These are phyloP conservation scores for Pleurozium schreberi DNA, from an alignment of 225 moss, liverwort and hornwort genomes.

Conservation along the genomic window DNA sequence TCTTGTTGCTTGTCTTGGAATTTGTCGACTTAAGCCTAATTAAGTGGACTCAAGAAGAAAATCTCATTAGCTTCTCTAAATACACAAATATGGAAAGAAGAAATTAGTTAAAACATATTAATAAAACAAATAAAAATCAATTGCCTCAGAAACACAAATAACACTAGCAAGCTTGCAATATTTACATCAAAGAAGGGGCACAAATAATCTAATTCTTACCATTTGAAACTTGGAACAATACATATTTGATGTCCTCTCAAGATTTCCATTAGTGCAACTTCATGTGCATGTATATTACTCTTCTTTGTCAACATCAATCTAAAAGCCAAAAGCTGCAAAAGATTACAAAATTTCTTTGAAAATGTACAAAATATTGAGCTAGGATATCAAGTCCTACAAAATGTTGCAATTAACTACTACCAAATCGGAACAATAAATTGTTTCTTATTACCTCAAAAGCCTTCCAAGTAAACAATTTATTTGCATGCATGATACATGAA, in stretches of 20 bases:
- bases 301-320: not conserved
- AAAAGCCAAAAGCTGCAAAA: rapidly evolving
- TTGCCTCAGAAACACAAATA: rapidly evolving
- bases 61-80: not conserved
- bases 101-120: no score
- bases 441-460: no score
- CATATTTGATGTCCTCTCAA: not conserved
- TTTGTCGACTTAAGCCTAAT: not conserved
- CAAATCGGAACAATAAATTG: rapidly evolving
- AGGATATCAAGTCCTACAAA: rapidly evolving
- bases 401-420: not conserved
- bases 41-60: not conserved
- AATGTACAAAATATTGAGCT: not conserved
- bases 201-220: not conserved
- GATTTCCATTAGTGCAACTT: constrained; percentile 30
- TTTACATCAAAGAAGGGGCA: no score
- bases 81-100: not conserved
- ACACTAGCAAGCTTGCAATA: not conserved
- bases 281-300: constrained; percentile 10
- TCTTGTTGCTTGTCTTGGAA: not conserved
- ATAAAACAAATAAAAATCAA: not conserved
- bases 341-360: not conserved
- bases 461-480: not conserved
- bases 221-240: not conserved
- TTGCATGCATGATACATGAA: not conserved